Evolutionary conservation across 768 basidiomycete genomes (phyloP), one percentile per base, ranked within the genome.

Genomic region (Mycena filopes): DNA sequence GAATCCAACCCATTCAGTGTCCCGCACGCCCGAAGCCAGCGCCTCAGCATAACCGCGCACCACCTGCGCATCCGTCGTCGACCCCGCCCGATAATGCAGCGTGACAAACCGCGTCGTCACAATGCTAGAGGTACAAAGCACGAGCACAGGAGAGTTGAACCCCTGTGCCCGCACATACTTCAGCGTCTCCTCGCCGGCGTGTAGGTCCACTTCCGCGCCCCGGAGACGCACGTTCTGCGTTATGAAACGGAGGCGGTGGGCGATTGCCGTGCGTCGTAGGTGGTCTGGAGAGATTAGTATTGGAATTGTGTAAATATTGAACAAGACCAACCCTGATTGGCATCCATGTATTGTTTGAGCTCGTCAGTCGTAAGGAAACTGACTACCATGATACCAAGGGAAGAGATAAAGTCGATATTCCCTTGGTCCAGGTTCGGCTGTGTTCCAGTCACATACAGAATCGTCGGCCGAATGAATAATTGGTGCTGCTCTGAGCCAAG

Each of bases 1-100:
- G 13, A 59, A 59, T 40, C 63, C 63, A 18, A 65, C 63, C 63
- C 63, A 65, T 36, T 58, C 63, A 20, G 57, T 54, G 23, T 65
- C 56, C 20, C 63, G 56, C 13, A 65, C 43, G 11, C 63, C 63
- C 16, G 31, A 41, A 15, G 63, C 63, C 23, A 65, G 43, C 25
- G 63, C 56, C 50, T 43, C 43, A 18, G 59, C 12, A 31, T 42
- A 65, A 10, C 57, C 57, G 26, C 46, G 45, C 36, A 59, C 63
- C 7, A 65, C 50, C 29, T n/a, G 33, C 12, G 45, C 23, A 55
- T 65, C 63, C 15, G 63, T 59, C 26, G 63, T 65, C 26, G 63
- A 65, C 15, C 63, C 63, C 45, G 51, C 63, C 11, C 63, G 56
- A 18, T 20, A 38, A 21, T 59, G 53, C 16, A 33, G 10, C 4